phyloP scores from a whole-genome alignment of 768 basidiomycete genomes.

The Mycena indigotica region DNA sequence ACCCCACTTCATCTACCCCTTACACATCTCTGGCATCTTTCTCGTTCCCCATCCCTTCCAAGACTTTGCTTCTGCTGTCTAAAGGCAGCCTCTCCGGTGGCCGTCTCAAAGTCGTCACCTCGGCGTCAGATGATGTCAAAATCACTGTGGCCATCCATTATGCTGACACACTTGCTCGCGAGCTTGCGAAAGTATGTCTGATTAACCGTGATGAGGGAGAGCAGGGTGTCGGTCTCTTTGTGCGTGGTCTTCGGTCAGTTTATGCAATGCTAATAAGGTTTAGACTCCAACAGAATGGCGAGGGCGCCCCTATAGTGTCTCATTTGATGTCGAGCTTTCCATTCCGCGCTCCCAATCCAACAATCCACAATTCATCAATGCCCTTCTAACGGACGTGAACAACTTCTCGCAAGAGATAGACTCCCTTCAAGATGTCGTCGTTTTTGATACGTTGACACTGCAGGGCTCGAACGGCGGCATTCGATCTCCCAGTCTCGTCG shows the following conservation, averaged over 20 bases:
- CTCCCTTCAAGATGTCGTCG: constrained; percentile 34
- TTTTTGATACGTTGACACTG: constrained; percentile 41
- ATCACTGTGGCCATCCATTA: constrained; percentile 33
- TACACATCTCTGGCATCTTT: constrained; percentile 19
- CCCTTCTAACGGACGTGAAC: constrained; percentile 44
- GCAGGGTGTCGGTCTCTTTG: constrained; percentile 40
- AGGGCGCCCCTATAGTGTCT: constrained; percentile 23
- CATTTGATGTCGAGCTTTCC: constrained; percentile 38
- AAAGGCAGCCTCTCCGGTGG: constrained; percentile 30
- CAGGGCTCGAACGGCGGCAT: constrained; percentile 38
- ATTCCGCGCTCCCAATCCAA: constrained; percentile 35
- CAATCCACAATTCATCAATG: constrained; percentile 37
- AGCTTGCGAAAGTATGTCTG: constrained; percentile 34
- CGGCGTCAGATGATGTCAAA: constrained; percentile 24
- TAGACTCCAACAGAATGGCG: constrained; percentile 38
- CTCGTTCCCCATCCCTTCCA: constrained; percentile 26
- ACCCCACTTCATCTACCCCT: constrained; percentile 12
- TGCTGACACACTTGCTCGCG: constrained; percentile 19
- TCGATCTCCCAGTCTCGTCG: constrained; percentile 28
- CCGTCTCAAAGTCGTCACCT: constrained; percentile 29
- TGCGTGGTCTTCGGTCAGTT: constrained; percentile 20
- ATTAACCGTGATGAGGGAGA: constrained; percentile 29
- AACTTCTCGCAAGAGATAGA: constrained; percentile 42
- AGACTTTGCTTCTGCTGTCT: constrained; percentile 33
- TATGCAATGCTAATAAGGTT: no score